These are phyloP conservation scores for Ceratocystis cacaofunesta DNA, from an alignment of 2,329 filamentous ascomycete species.

Conservation along the genomic window DNA sequence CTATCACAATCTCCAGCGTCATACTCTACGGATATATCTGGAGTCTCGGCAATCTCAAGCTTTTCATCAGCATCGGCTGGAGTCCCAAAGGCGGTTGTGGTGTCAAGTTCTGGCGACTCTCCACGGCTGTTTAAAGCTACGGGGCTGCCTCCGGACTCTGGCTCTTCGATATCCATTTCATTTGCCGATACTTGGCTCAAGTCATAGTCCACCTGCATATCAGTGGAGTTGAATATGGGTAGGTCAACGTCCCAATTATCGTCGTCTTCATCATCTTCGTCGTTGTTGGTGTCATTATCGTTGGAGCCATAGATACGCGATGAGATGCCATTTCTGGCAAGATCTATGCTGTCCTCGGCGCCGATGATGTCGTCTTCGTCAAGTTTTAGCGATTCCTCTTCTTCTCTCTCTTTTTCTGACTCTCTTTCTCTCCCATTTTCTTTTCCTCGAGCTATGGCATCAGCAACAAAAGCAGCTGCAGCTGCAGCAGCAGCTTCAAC, in stretches of 20 bases:
- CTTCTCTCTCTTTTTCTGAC: neutral
- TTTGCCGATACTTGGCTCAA: slow-evolving; percentile 6
- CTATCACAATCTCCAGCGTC: neutral
- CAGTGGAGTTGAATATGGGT: slow-evolving; percentile 13
- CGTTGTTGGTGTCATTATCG: neutral
- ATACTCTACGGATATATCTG: neutral
- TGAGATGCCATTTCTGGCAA: neutral
- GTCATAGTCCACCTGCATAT: slow-evolving; percentile 8
- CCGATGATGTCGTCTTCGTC: slow-evolving; percentile 1
- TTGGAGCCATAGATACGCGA: neutral
- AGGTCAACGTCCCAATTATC: slow-evolving; percentile 14
- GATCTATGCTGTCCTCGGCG: neutral
- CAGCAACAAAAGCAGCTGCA: neutral
- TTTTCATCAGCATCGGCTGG: neutral
- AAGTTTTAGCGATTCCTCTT: neutral
- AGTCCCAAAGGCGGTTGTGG: neutral
- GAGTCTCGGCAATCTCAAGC: slow-evolving; percentile 3
- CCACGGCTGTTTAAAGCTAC: neutral
- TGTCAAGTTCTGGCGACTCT: neutral
- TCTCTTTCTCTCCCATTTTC: neutral
- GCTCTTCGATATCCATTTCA: slow-evolving; percentile 4
- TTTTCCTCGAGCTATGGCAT: too few relatives aligned
- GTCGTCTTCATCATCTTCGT: slow-evolving; percentile 11
- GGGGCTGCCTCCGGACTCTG: neutral
- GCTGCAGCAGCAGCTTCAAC: neutral